Evolutionary conservation across 768 basidiomycete species (phyloP).

Genomic region (Sporobolomyces pararoseus): DNA sequence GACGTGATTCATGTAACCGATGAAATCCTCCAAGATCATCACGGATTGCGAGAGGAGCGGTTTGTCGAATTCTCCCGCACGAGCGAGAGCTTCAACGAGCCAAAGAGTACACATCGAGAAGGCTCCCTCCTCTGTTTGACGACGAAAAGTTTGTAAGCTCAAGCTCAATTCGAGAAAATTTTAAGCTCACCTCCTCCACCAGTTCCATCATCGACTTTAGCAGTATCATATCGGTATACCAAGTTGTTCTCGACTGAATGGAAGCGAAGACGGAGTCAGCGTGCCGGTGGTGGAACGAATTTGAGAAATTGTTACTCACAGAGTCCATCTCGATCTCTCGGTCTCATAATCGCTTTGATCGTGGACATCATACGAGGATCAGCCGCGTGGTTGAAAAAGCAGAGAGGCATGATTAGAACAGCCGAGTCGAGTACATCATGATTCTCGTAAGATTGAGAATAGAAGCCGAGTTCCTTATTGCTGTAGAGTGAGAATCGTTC

Average conservation of each 20-base stretch:
- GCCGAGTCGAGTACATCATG: conserved; percentile 70
- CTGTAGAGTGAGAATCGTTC: background rate
- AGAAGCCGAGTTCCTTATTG: conserved; percentile 55
- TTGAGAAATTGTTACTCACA: conserved; percentile 39
- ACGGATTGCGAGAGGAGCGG: conserved; percentile 65
- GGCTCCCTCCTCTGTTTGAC: conserved; percentile 36
- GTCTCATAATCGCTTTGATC: conserved; percentile 73
- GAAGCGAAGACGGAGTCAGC: background rate
- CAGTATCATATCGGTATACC: conserved; percentile 84
- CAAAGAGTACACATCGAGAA: conserved; percentile 58
- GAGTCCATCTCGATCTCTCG: conserved; percentile 86
- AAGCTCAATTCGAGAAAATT: background rate
- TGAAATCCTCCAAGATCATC: conserved; percentile 71
- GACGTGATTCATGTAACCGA: conserved; percentile 77
- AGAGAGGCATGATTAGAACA: conserved; percentile 84
- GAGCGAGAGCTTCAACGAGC: conserved; percentile 73
- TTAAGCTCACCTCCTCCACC: conserved; percentile 52
- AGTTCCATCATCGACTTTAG: conserved; percentile 82
- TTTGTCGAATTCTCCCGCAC: conserved; percentile 75
- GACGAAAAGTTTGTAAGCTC: background rate
- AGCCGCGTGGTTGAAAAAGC: conserved; percentile 65
- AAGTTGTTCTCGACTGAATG: conserved; percentile 57
- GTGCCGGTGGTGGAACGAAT: background rate
- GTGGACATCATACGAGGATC: conserved; percentile 87
- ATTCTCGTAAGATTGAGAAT: conserved; percentile 78